Base-by-base conservation (phyloP, 2,329 filamentous ascomycete species). In the Talaromyces sp. region DNA sequence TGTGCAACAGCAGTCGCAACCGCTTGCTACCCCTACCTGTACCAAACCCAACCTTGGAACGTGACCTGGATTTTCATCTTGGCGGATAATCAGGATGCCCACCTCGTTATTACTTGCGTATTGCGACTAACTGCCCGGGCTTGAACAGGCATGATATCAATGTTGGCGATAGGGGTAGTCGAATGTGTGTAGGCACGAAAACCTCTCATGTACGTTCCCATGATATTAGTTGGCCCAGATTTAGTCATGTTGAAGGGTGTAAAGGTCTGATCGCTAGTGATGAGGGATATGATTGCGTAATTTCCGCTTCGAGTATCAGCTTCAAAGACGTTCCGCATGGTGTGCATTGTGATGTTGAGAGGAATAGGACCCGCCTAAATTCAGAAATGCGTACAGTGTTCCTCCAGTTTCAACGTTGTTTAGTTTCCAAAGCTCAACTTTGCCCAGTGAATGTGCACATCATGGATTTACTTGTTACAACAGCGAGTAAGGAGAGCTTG, bases 281-380 rank as follows among this genome's bases (percentile, higher is more conserved):
- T 45, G 40, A 22, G 40, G 40, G 22, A 45, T 22, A 45, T 22
- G 40, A 53, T 63, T 5, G 62, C 38, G 40, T 68, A 65, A 27
- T 67, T 68, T 19, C 58, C 58, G 40, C 65, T 68, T 58, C 67
- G 67, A 45, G 67, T 67, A 58, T 63, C 56, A 34, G 31, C 36
- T 45, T 67, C 65, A 34, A 68, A 67, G 43, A 63, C 49, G n/a
- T 47, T 49, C 4, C 67, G 61, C 34, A 34, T 59, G 15, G 58
- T 67, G 51, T 68, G 62, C 15, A 68, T 49, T 1, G 65, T 67
- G 29, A 67, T 65, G 40, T 19, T 45, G n/a, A 45, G 40, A 45
- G 15, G 40, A 45, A n/a, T 40, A 40, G 38, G 17, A 15, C 34
- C 34, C 3, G 34, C 13, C 34, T 36, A 36, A 15, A 36, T 36